Evolutionary conservation across 1,284 basidiomycete species (phyloP).

Genomic region (Austroboletus novae-zelandiae): DNA sequence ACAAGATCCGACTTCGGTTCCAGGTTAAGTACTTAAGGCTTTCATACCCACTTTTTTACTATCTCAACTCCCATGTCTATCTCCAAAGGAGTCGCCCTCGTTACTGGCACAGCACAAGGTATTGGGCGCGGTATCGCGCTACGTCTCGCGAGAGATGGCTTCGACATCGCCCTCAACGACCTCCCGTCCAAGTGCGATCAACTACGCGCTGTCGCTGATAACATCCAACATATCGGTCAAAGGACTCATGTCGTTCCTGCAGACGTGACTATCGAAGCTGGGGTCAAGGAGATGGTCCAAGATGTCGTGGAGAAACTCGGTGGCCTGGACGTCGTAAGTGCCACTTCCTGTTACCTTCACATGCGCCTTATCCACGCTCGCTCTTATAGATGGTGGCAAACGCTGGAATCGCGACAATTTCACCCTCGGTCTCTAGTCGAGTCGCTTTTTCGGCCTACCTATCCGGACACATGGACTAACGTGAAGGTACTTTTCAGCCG

Average conservation of each 20-base stretch:
- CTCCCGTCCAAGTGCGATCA: slow-evolving; percentile 13
- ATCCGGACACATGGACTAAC: neutral
- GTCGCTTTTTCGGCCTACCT: neutral
- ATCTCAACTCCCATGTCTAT: slow-evolving; percentile 3
- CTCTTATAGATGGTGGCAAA: slow-evolving; percentile 17
- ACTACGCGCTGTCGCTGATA: slow-evolving; percentile 7
- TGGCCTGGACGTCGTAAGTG: slow-evolving; percentile 15
- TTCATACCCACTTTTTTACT: too few species aligned
- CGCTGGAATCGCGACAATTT: slow-evolving; percentile 1
- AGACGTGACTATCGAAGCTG: slow-evolving; percentile 11
- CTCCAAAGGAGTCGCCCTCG: slow-evolving; percentile 13
- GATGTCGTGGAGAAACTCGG: slow-evolving; percentile 6
- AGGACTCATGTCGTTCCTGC: slow-evolving; percentile 13
- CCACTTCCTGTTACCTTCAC: too few species aligned
- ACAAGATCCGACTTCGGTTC: too few species aligned
- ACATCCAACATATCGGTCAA: slow-evolving; percentile 15
- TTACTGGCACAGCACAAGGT: slow-evolving; percentile 19
- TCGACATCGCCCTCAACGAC: slow-evolving; percentile 16
- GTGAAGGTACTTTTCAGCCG: slow-evolving; percentile 10
- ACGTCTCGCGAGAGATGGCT: slow-evolving; percentile 18
- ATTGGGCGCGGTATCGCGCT: slow-evolving; percentile 16
- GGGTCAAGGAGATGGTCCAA: slow-evolving; percentile 13
- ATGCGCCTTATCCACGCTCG: neutral
- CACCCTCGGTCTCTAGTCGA: slow-evolving; percentile 6
- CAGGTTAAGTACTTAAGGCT: too few species aligned